These are phyloP conservation scores for Uromyces viciae-fabae DNA, from an alignment of 1,284 basidiomycete species.

Conservation along the genomic window DNA sequence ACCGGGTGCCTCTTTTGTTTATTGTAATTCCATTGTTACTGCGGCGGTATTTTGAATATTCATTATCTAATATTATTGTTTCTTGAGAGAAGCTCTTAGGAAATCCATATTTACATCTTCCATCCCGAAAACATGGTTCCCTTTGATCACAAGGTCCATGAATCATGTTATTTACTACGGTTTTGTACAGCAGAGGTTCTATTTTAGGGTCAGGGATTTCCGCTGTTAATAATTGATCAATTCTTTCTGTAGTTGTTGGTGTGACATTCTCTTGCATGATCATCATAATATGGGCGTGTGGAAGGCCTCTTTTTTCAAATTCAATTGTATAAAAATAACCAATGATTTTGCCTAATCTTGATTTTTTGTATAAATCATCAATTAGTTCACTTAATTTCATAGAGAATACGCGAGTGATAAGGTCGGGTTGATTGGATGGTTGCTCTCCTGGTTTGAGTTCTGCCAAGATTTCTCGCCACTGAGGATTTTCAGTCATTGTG, in stretches of 20 bases:
- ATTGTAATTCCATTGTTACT: not conserved
- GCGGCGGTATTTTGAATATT: constrained; percentile 54
- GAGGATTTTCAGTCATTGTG: constrained; percentile 57
- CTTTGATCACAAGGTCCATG: constrained; percentile 58
- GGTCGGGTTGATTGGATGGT: not conserved
- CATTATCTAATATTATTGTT: constrained; percentile 56
- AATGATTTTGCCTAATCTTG: not conserved
- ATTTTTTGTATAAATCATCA: not conserved
- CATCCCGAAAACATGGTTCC: constrained; percentile 56
- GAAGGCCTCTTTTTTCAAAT: constrained; percentile 61
- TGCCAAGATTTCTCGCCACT: constrained; percentile 56
- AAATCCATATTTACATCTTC: constrained; percentile 58
- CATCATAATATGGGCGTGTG: constrained; percentile 60
- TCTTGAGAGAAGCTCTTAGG: constrained; percentile 56
- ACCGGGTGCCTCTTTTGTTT: not conserved
- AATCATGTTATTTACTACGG: constrained; percentile 56
- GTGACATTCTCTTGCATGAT: constrained; percentile 49
- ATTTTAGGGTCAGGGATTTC: constrained; percentile 56
- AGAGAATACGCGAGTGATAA: not conserved
- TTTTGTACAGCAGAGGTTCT: constrained; percentile 56
- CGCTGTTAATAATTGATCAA: constrained; percentile 58
- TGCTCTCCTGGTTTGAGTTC: not conserved
- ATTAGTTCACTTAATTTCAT: not conserved
- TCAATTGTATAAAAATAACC: not conserved
- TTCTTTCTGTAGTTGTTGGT: constrained; percentile 53